These are phyloP conservation scores for Botrytis medusae DNA, from an alignment of 2,329 filamentous ascomycete species.

Conservation along the genomic window DNA sequence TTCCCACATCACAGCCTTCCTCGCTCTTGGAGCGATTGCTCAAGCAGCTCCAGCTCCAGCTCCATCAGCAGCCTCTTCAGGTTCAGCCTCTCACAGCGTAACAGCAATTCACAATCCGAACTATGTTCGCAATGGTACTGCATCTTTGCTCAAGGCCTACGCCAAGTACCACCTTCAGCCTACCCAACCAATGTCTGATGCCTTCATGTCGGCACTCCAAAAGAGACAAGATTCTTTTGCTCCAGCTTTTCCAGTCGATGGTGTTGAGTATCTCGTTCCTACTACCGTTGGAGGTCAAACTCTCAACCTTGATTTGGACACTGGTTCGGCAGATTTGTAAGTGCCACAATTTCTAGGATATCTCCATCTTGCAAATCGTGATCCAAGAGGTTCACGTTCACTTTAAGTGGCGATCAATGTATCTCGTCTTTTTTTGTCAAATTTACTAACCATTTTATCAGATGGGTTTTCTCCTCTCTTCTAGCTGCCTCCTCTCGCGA, in stretches of 20 bases:
- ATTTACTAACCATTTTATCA: not conserved
- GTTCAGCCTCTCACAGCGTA: constrained; percentile 30
- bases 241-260: constrained; percentile 27
- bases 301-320: constrained; percentile 39
- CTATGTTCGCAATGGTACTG: constrained; percentile 37
- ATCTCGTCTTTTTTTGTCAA: not conserved
- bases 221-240: constrained; percentile 39
- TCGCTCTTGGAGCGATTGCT: constrained; percentile 32
- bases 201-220: constrained; percentile 29
- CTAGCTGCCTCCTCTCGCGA: constrained; percentile 25
- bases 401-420: not conserved
- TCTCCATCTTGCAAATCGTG: not conserved
- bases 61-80: not conserved
- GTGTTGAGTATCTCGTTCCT: constrained; percentile 36
- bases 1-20: constrained; percentile 31
- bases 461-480: constrained; percentile 39
- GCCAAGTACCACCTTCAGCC: constrained; percentile 37
- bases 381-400: not conserved
- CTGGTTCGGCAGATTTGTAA: constrained; percentile 39
- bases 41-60: constrained; percentile 29
- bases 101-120: constrained; percentile 35
- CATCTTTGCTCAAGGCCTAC: constrained; percentile 38
- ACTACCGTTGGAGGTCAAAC: constrained; percentile 36
- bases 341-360: constrained; percentile 17
- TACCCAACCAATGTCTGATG: constrained; percentile 31